These are phyloP conservation scores for Entomortierella lignicola DNA, from an alignment of 192 early-diverging fungal species.

Conservation along the genomic window DNA sequence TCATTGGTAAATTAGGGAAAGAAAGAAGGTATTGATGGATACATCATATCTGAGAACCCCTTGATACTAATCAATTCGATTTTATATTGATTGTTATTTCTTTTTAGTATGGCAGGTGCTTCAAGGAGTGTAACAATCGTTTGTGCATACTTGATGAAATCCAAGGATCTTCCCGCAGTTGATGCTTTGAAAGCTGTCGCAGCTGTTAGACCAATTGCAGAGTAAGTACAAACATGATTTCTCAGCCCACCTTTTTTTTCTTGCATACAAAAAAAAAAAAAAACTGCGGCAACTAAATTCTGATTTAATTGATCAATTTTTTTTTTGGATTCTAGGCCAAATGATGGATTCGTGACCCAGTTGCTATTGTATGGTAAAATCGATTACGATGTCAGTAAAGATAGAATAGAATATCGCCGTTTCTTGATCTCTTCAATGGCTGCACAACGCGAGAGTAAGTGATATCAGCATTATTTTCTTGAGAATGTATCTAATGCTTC, in stretches of 20 bases:
- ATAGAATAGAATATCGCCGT: slow-evolving; percentile 69
- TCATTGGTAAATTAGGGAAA: slow-evolving; percentile 74
- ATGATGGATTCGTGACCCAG: slow-evolving; percentile 73
- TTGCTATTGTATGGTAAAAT: slow-evolving; percentile 70
- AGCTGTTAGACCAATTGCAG: slow-evolving; percentile 57
- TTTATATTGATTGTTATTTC: background rate
- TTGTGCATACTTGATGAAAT: slow-evolving; percentile 77
- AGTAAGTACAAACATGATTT: slow-evolving; percentile 23
- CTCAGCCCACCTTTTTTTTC: background rate
- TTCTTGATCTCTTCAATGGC: slow-evolving; percentile 73
- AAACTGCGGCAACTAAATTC: slow-evolving; percentile 3
- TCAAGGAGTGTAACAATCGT: slow-evolving; percentile 75
- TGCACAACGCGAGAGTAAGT: slow-evolving; percentile 62
- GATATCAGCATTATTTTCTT: no score
- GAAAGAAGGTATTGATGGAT: no score
- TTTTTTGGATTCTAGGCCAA: slow-evolving; percentile 57
- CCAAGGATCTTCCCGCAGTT: slow-evolving; percentile 50
- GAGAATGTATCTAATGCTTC: no score
- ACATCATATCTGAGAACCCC: no score
- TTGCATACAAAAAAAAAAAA: background rate
- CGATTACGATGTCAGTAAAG: slow-evolving; percentile 65
- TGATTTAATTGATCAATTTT: background rate
- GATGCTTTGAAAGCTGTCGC: slow-evolving; percentile 62
- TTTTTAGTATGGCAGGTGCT: slow-evolving; percentile 62
- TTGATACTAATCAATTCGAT: background rate